Evolutionary conservation across 305 asterid species (phyloP).

Genomic region (Fraxinus sp.): DNA sequence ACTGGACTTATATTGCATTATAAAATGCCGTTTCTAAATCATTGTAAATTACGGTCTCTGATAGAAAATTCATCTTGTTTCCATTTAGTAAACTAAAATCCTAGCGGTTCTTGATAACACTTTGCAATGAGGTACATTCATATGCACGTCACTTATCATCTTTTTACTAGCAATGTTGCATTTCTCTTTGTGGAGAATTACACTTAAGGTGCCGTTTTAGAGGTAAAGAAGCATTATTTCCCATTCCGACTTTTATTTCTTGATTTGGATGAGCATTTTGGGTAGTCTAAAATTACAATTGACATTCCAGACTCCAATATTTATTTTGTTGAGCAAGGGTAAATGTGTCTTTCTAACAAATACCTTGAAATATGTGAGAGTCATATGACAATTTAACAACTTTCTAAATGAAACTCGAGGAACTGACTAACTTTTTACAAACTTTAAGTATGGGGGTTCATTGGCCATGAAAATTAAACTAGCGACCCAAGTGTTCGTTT

Average conservation of each 20-base stretch:
- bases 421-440: not conserved
- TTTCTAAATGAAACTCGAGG: not conserved
- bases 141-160: not conserved
- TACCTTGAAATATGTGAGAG: not conserved
- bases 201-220: not conserved
- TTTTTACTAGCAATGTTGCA: not conserved
- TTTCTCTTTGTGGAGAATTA: not conserved
- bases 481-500: not conserved
- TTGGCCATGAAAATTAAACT: not conserved
- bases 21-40: not conserved
- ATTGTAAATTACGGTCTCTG: not conserved
- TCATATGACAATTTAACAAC: not conserved
- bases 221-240: not conserved
- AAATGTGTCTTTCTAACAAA: not conserved
- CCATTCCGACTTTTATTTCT: not conserved
- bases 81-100: not conserved
- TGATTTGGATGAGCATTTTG: not conserved
- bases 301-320: not conserved
- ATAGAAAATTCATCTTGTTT: not conserved
- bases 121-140: not conserved
- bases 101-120: not conserved
- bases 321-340: not conserved
- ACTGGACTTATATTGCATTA: not conserved
- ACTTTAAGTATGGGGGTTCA: not conserved
- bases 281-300: not conserved